Conservation (phyloP, 176 grass and related monocot genomes). For the Calamus simplicifolius region DNA sequence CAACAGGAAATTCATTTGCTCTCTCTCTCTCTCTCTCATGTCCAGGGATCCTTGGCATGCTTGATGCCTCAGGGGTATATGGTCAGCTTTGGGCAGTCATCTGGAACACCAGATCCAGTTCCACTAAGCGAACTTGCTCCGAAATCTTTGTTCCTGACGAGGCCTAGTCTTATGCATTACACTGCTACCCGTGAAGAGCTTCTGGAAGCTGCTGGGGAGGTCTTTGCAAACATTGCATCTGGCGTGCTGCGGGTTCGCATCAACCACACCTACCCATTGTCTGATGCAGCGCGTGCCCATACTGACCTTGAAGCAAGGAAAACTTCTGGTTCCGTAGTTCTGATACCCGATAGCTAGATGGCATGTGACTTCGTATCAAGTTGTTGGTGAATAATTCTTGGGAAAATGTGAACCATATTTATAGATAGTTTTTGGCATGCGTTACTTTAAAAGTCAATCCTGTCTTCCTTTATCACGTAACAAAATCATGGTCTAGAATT, state of each 20-base stretch:
- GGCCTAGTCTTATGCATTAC: slow-evolving; percentile 51
- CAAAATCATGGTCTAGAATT: too few relatives aligned
- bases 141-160: slow-evolving; percentile 47
- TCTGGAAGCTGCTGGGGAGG: slow-evolving; percentile 33
- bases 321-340: slow-evolving; percentile 50
- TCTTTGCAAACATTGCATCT: slow-evolving; percentile 21
- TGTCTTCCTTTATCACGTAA: too few relatives aligned
- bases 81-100: slow-evolving; percentile 58
- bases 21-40: background rate
- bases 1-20: background rate
- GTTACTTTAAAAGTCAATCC: too few relatives aligned
- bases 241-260: slow-evolving; percentile 23
- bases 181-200: slow-evolving; percentile 37
- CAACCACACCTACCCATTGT: slow-evolving; percentile 45
- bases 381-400: too few relatives aligned
- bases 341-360: slow-evolving; percentile 29
- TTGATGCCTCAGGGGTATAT: slow-evolving; percentile 35
- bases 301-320: slow-evolving; percentile 43
- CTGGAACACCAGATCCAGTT: slow-evolving; percentile 40
- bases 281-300: slow-evolving; percentile 40
- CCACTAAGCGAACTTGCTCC: slow-evolving; percentile 30
- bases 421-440: too few relatives aligned
- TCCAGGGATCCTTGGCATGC: slow-evolving; percentile 42
- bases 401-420: too few relatives aligned
- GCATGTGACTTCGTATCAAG: too few relatives aligned